Percentiles rank a stretch among this genome's conserved stretches.
phyloP scores from a whole-genome alignment of 2,329 filamentous ascomycete species.

The Exophiala aquamarina region DNA sequence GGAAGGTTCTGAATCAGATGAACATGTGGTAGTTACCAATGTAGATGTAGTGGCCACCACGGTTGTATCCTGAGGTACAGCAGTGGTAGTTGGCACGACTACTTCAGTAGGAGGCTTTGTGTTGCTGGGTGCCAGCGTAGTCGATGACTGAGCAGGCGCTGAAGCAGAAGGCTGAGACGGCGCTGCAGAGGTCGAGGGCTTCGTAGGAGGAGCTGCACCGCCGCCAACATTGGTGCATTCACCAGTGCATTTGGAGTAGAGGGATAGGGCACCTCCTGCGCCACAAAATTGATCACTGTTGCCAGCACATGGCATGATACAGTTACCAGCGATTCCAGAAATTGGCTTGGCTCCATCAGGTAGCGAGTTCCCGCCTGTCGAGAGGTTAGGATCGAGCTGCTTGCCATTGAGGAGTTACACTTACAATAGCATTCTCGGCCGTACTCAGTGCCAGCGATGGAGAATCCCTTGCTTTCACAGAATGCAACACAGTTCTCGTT shows the following conservation, averaged over 20 bases:
- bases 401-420: not conserved
- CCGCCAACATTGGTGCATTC: constrained; percentile 23
- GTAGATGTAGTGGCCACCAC: constrained; percentile 2
- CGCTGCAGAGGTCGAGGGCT: constrained; percentile 5
- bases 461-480: constrained; percentile 34
- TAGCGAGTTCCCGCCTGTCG: constrained; percentile 24
- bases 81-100: too few species aligned
- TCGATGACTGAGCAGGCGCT: constrained; percentile 2
- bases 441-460: constrained; percentile 34
- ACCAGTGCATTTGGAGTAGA: constrained; percentile 31
- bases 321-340: constrained; percentile 29
- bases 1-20: constrained; percentile 3
- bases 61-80: constrained; percentile 1
- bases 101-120: not conserved
- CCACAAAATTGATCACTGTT: constrained; percentile 30
- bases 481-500: constrained; percentile 32
- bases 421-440: constrained; percentile 28
- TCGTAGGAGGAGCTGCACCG: constrained; percentile 3
- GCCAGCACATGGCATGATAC: constrained; percentile 30
- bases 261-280: constrained; percentile 24
- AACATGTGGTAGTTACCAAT: constrained; percentile 18
- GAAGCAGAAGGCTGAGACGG: not conserved
- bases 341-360: constrained; percentile 25
- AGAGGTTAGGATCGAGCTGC: not conserved
- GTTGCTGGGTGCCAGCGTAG: too few species aligned